Base-by-base conservation (phyloP, 2,329 filamentous ascomycete species). In the Bisporella sp. region DNA sequence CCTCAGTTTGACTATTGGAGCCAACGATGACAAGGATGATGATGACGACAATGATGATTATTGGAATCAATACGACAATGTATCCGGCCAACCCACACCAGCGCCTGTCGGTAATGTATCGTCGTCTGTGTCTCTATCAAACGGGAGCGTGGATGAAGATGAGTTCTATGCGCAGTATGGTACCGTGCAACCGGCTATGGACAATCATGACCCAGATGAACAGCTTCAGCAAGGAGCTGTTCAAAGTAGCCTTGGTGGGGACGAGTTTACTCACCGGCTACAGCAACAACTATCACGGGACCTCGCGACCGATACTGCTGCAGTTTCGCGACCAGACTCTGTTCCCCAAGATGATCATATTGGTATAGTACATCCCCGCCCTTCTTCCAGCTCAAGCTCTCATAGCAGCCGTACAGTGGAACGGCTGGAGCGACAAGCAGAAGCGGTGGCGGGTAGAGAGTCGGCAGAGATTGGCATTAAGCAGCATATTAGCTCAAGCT, bases 151-250 rank as follows among this genome's bases (percentile, higher is more conserved):
- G 6, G 72, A 73, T 21, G 87, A 91, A 54, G 79, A 85, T 44
- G 82, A 82, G 41, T 92, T 92, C 66, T 92, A 81, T 66, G 80
- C 84, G 13, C 82, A 85, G 63, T 92, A 93, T 65, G 83, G 86
- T 59, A 74, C 79, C 55, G 86, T 92, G 6, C 87, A 92, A 64
- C 86, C 87, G 2, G 87, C 87, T 32, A 81, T 92, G 74, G 88
- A 92, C 66, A 81, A 81, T 50, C 82, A 91, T 64, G 87, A 91
- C 57, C 87, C 87, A n/a, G 85, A 89, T 59, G 86, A 89, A 68
- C 82, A 69, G 31, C 55, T 66, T 30, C 64, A 61, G 8, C 67
- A 69, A 1, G 67, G 65, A 7, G 57, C 64, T 7, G 66, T 71
- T 41, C 67, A 74, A 48, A 73, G 72, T 21, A 76, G 73, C 0